Percentiles rank a stretch among this genome's conserved stretches.
Evolutionary conservation across 192 early-diverging fungal genomes (phyloP).

Genomic region (Backusella circina): DNA sequence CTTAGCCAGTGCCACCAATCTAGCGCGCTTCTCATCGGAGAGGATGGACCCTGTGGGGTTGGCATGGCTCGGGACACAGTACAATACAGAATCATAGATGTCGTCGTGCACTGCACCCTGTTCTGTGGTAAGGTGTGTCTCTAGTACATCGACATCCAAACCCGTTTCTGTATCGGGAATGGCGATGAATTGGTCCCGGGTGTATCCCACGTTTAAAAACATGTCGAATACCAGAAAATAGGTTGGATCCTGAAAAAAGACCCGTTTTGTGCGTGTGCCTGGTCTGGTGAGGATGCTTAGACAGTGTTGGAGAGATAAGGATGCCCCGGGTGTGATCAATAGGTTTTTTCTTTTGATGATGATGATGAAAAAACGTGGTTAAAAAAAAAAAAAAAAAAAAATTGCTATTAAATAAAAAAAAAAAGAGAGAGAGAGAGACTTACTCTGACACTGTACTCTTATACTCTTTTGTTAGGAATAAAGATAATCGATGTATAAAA

Average conservation of each 20-base stretch:
- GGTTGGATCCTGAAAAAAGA: slow-evolving; percentile 31
- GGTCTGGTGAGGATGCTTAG: slow-evolving; percentile 19
- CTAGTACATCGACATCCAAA: slow-evolving; percentile 13
- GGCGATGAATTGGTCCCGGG: slow-evolving; percentile 16
- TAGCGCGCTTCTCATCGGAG: not conserved
- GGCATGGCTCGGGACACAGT: slow-evolving; percentile 33
- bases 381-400: not conserved
- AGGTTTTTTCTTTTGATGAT: slow-evolving; percentile 1
- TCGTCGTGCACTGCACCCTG: not conserved
- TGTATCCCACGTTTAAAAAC: slow-evolving; percentile 21
- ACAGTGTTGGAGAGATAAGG: slow-evolving; percentile 16
- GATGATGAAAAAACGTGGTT: too few species aligned
- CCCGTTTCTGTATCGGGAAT: slow-evolving; percentile 20
- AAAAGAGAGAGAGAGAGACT: not conserved
- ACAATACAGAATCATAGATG: slow-evolving; percentile 16
- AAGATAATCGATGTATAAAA: slow-evolving; percentile 14
- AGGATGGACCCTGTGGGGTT: slow-evolving; percentile 30
- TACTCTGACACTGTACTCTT: not conserved
- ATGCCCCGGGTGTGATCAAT: slow-evolving; percentile 25
- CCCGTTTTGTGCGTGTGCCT: slow-evolving; percentile 5
- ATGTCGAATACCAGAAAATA: slow-evolving; percentile 26
- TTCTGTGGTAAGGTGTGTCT: not conserved
- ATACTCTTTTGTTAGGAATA: slow-evolving; percentile 26
- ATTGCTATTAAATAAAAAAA: not conserved
- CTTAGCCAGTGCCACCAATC: slow-evolving; percentile 21